Base-by-base conservation (phyloP, 352 stramenopile genomes). In the Pseudoperonospora humuli region DNA sequence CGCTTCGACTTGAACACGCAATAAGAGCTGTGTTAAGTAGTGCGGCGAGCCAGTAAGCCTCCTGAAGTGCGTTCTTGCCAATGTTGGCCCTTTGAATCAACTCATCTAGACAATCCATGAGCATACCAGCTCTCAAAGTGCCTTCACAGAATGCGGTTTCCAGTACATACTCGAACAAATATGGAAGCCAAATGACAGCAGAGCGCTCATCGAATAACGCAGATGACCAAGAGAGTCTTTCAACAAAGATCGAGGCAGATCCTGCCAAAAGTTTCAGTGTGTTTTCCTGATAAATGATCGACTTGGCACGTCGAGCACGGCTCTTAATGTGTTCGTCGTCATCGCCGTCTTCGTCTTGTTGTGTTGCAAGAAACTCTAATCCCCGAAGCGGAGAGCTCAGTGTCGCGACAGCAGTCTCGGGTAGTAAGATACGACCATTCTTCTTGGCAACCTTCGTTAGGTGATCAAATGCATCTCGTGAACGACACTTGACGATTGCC, bases 11-110 rank as follows among this genome's bases (percentile, higher is more conserved):
- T 0, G 59, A 57, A 15, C 42, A 64, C 8, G 64, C 34, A 39
- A 76, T 44, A n/a, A 60, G 23, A n/a, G 53, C 50, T 9, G 61
- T 77, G 23, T 68, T 70, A 3, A 81, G 38, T 32, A 81, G 33
- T 7, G 62, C 66, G 14, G 38, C 47, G 18, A 81, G 19, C 51
- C 61, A 62, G 27, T 65, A 81, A 21, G 56, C 61, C 13, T 64
- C n/a, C 3, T 43, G 27, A 14, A 70, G 33, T 15, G 14, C 23
- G 47, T 52, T 45, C 21, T 37, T 29, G 5, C 15, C 33, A 20
- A 21, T 3, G 7, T 38, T n/a, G 28, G 8, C 32, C 52, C 27
- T 39, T 2, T 13, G 9, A 39, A 13, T 13, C 13, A 56, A 5
- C 8, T 44, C 19, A n/a, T 66, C 45, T 40, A 70, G 31, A 31